A percentile compares a stretch with the other conserved stretches of the same genome.
These are phyloP conservation scores for Persicaria maculosa DNA, from an alignment of 148 eudicot species.

Conservation along the genomic window DNA sequence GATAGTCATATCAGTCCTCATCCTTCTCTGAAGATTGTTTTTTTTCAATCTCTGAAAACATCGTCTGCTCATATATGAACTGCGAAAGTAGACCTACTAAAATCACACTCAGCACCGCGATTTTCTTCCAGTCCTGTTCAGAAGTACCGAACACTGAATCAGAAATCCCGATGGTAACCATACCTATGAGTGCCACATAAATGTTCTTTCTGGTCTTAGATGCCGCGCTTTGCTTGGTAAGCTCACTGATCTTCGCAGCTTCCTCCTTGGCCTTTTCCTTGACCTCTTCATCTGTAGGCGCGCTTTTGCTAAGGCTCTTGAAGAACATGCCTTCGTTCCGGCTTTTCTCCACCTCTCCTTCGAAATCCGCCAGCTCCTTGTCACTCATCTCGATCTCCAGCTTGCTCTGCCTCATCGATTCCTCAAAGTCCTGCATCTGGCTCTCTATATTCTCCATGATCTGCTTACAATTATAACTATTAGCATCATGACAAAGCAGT, in stretches of 20 bases:
- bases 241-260: conserved; percentile 35
- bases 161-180: conserved; percentile 39
- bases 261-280: conserved; percentile 54
- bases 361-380: conserved; percentile 53
- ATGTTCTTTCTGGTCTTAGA: conserved; percentile 51
- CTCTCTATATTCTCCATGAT: conserved; percentile 80
- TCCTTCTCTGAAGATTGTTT: conserved; percentile 24
- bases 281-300: conserved; percentile 24
- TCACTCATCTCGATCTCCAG: conserved; percentile 50
- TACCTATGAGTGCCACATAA: conserved; percentile 56
- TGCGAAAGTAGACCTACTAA: conserved; percentile 56
- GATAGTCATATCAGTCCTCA: conserved; percentile 23
- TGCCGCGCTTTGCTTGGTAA: conserved; percentile 40
- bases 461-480: conserved; percentile 24
- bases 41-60: conserved; percentile 34
- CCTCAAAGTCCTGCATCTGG: conserved; percentile 82
- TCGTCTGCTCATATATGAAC: conserved; percentile 61
- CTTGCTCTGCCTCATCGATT: conserved; percentile 47
- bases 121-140: conserved; percentile 44
- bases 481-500: background rate
- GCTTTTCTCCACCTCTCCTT: conserved; percentile 43
- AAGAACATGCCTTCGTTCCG: conserved; percentile 84
- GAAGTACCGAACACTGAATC: conserved; percentile 46
- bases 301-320: conserved; percentile 38
- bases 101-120: conserved; percentile 45